Evolutionary conservation across 257 asterid genomes (phyloP).

Genomic region (Vinca minor): DNA sequence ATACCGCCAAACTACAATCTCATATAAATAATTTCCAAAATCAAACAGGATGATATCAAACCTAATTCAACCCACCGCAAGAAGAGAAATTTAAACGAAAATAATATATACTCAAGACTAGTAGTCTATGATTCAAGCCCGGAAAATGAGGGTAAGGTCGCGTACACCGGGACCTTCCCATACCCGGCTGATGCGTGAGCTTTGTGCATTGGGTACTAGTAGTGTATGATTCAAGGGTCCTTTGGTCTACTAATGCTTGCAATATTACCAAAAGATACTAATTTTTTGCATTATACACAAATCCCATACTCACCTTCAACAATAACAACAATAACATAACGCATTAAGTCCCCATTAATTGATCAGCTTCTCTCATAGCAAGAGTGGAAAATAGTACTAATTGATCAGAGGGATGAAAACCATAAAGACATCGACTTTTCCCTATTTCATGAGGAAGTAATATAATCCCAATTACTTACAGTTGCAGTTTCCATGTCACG

Average conservation of each 20-base stretch:
- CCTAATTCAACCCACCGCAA: neutral
- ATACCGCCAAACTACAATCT: neutral
- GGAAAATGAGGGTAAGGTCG: too few relatives aligned
- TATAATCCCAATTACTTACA: neutral
- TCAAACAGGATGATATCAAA: neutral
- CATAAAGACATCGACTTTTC: neutral
- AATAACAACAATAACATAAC: too few relatives aligned
- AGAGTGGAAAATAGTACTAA: neutral
- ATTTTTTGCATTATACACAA: neutral
- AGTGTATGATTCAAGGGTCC: too few relatives aligned
- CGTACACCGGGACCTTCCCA: too few relatives aligned
- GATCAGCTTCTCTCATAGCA: neutral
- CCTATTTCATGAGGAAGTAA: neutral
- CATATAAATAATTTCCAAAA: too few relatives aligned
- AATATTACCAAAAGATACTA: neutral
- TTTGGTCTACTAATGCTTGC: neutral
- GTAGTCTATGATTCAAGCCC: too few relatives aligned
- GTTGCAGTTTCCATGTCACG: neutral
- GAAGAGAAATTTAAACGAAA: too few relatives aligned
- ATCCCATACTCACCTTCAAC: neutral
- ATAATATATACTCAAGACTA: neutral
- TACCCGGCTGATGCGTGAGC: neutral
- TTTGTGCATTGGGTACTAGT: neutral
- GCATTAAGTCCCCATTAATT: too few relatives aligned
- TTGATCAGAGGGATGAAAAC: neutral